A percentile compares a stretch with the other conserved stretches of the same genome.
phyloP scores from a whole-genome alignment of 257 asterid genomes.

The Verbascum thapsus region DNA sequence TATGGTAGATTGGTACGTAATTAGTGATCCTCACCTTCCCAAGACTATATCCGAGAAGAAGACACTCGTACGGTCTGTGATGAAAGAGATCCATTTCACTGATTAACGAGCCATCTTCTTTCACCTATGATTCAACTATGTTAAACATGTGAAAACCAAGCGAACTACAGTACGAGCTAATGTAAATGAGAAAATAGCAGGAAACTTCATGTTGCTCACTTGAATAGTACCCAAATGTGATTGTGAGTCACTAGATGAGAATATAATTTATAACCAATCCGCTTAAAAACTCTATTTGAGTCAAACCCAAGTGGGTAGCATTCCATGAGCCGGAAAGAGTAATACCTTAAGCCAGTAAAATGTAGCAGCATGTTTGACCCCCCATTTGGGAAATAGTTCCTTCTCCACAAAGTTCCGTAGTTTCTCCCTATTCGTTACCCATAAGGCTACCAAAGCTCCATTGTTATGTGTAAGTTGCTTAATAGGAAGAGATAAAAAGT shows the following conservation, averaged over 20 bases:
- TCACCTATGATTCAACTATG: constrained; percentile 52
- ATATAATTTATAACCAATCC: too few species aligned
- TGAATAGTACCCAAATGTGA: too few species aligned
- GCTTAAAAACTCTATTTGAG: too few species aligned
- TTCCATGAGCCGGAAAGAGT: neutral
- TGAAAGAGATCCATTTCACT: constrained; percentile 90
- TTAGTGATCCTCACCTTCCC: constrained; percentile 47
- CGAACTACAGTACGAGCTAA: neutral
- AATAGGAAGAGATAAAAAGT: constrained; percentile 81
- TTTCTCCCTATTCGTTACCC: constrained; percentile 95
- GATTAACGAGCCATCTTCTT: constrained; percentile 70
- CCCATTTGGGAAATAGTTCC: constrained; percentile 87
- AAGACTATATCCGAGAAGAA: constrained; percentile 66
- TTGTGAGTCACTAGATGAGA: too few species aligned
- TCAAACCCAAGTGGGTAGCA: too few species aligned
- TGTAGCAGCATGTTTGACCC: constrained; percentile 69
- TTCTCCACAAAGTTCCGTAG: constrained; percentile 75
- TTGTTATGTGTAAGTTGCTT: constrained; percentile 66
- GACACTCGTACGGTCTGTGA: constrained; percentile 95
- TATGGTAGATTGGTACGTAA: neutral
- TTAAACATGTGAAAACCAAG: constrained; percentile 2
- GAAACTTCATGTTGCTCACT: too few species aligned
- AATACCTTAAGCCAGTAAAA: constrained; percentile 90
- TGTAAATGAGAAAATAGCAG: constrained; percentile 11
- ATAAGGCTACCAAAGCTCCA: constrained; percentile 87